phyloP scores from a whole-genome alignment of 495 filamentous ascomycete species.

The Hypoxylon fuscum region DNA sequence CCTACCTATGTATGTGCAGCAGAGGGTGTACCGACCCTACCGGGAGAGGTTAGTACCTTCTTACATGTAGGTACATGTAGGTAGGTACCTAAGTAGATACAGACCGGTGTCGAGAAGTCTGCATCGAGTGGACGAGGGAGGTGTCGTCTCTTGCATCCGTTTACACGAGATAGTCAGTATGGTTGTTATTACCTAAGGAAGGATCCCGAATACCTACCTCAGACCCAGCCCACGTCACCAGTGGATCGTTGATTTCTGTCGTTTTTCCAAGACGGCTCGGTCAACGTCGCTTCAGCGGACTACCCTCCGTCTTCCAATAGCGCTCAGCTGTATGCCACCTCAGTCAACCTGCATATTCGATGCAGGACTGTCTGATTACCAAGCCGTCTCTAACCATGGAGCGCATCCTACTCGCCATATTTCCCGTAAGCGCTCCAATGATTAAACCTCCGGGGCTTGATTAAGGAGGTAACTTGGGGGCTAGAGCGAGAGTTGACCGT shows the following conservation, averaged over 20 bases:
- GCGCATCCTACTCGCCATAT: slow-evolving; percentile 5
- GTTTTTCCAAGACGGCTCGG: not conserved
- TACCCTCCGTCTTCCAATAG: not conserved
- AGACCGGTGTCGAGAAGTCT: no score
- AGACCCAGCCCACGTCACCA: no score
- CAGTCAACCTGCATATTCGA: slow-evolving; percentile 24
- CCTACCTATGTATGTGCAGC: not conserved
- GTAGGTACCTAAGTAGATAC: no score
- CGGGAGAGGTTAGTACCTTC: no score
- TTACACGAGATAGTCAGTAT: no score
- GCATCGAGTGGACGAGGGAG: no score
- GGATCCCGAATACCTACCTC: no score
- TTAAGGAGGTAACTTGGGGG: not conserved
- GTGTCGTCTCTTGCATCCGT: no score
- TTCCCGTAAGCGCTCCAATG: slow-evolving; percentile 27
- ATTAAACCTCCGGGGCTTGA: not conserved
- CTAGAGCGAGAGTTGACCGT: not conserved
- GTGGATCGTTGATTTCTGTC: no score
- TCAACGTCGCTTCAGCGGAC: not conserved
- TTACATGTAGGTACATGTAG: no score
- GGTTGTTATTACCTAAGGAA: no score
- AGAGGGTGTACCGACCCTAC: no score
- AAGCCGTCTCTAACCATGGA: slow-evolving; percentile 2
- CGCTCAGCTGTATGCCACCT: slow-evolving; percentile 9
- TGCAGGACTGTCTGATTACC: slow-evolving; percentile 15